Conservation (phyloP, 116 monocot genomes). For the Zostera marina region DNA sequence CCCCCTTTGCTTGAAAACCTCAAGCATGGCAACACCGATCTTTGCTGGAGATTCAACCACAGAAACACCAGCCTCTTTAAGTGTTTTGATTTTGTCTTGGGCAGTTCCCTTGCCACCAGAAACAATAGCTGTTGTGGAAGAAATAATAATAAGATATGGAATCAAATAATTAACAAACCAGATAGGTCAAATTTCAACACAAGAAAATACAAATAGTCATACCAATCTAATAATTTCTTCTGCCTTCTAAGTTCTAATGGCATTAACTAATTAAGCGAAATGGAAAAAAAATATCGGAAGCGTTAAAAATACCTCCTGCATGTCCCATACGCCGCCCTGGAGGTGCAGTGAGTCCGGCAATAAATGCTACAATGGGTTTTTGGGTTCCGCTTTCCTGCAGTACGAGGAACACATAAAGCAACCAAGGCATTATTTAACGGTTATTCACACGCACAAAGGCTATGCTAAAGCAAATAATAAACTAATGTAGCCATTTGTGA, state of each 20-base stretch:
- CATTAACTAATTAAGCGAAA: neutral
- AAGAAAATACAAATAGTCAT: no score
- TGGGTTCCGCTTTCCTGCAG: constrained; percentile 81
- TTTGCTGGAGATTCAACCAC: constrained; percentile 95
- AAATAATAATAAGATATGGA: neutral
- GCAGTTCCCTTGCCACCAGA: constrained; percentile 99
- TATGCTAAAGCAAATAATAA: neutral
- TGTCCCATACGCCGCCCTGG: constrained; percentile 98
- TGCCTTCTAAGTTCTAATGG: neutral
- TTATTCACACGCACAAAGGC: neutral
- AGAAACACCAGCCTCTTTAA: constrained; percentile 76
- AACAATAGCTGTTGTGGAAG: constrained; percentile 55
- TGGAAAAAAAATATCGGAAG: neutral
- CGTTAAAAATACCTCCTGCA: constrained; percentile 55
- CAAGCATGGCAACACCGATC: constrained; percentile 68
- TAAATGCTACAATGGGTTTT: constrained; percentile 94
- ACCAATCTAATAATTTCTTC: no score
- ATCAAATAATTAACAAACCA: neutral
- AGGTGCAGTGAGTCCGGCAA: constrained; percentile 95
- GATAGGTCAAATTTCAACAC: neutral
- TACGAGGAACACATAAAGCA: neutral
- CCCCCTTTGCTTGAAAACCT: constrained; percentile 71
- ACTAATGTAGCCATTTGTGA: no score
- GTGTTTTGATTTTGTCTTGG: constrained; percentile 91
- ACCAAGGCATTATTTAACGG: no score